A percentile compares a stretch with the other conserved stretches of the same genome.
phyloP scores from a whole-genome alignment of 1,284 basidiomycete species.

The Ustilago loliicola region DNA sequence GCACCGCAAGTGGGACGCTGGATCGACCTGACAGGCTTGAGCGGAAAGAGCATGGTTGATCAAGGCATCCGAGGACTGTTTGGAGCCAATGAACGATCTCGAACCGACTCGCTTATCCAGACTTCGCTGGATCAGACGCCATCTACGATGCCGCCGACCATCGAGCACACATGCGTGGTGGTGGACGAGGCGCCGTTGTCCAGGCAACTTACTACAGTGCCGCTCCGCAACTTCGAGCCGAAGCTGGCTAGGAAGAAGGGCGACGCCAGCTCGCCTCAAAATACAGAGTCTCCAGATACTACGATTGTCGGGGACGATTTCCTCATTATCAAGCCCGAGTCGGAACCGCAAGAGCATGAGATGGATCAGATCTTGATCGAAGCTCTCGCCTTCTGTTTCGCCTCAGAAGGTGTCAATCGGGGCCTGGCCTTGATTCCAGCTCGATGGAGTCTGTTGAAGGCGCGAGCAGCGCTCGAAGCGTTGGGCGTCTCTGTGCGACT shows the following conservation, averaged over 20 bases:
- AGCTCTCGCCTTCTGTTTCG: slow-evolving; percentile 63
- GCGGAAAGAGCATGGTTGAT: slow-evolving; percentile 46
- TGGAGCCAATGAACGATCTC: slow-evolving; percentile 32
- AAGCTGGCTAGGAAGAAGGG: slow-evolving; percentile 34
- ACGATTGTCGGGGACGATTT: slow-evolving; percentile 11
- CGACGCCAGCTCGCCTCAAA: background rate
- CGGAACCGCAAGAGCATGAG: slow-evolving; percentile 46
- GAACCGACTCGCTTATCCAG: slow-evolving; percentile 37
- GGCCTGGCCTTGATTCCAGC: slow-evolving; percentile 64
- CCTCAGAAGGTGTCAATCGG: slow-evolving; percentile 51
- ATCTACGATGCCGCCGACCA: slow-evolving; percentile 52
- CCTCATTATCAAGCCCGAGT: slow-evolving; percentile 22
- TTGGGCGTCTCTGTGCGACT: slow-evolving; percentile 61
- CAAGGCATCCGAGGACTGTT: slow-evolving; percentile 50
- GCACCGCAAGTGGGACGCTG: slow-evolving; percentile 60
- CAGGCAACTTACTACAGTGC: slow-evolving; percentile 25
- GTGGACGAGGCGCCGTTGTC: slow-evolving; percentile 56
- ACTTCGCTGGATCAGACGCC: slow-evolving; percentile 25
- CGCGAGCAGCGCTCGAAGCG: slow-evolving; percentile 49
- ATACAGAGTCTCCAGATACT: background rate
- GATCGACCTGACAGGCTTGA: slow-evolving; percentile 67
- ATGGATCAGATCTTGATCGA: slow-evolving; percentile 59
- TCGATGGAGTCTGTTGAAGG: slow-evolving; percentile 59
- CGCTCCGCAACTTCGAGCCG: slow-evolving; percentile 48
- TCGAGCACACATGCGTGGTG: slow-evolving; percentile 65